phyloP scores from a whole-genome alignment of 164 flowering plant species.

The Liriodendron chinense region DNA sequence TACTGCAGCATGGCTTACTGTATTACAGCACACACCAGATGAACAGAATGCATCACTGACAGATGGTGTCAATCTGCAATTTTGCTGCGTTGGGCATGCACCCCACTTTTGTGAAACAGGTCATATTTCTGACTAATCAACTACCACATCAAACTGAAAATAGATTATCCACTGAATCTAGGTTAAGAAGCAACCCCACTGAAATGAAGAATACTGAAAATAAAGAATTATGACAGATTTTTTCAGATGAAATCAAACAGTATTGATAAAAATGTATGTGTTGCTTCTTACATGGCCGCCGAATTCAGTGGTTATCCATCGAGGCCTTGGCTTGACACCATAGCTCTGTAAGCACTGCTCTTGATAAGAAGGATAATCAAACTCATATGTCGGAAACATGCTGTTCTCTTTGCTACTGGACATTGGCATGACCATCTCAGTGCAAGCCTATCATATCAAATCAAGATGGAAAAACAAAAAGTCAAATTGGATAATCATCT shows the following conservation, averaged over 20 bases:
- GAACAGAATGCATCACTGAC: too few relatives aligned
- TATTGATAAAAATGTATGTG: background rate
- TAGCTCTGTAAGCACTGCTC: slow-evolving; percentile 48
- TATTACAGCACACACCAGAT: too few relatives aligned
- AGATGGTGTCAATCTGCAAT: too few relatives aligned
- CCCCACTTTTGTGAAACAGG: too few relatives aligned
- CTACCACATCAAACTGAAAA: too few relatives aligned
- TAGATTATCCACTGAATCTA: too few relatives aligned
- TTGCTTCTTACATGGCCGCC: slow-evolving; percentile 82
- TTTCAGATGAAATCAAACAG: background rate
- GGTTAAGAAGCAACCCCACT: too few relatives aligned
- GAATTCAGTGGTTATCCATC: slow-evolving; percentile 83
- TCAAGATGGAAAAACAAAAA: background rate
- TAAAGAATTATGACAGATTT: background rate
- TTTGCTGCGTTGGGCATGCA: too few relatives aligned
- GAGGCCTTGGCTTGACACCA: slow-evolving; percentile 63
- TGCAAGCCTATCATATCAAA: slow-evolving; percentile 62
- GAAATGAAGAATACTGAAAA: background rate
- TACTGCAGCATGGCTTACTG: too few relatives aligned
- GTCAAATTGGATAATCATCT: background rate
- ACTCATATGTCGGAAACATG: slow-evolving; percentile 74
- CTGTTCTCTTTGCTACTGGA: slow-evolving; percentile 57
- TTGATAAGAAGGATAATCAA: slow-evolving; percentile 44
- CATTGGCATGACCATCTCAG: slow-evolving; percentile 96
- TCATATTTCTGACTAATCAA: too few relatives aligned